Evolutionary conservation across 257 asterid species (phyloP), one percentile per base, ranked within the genome.

Genomic region (Capsicum baccatum): DNA sequence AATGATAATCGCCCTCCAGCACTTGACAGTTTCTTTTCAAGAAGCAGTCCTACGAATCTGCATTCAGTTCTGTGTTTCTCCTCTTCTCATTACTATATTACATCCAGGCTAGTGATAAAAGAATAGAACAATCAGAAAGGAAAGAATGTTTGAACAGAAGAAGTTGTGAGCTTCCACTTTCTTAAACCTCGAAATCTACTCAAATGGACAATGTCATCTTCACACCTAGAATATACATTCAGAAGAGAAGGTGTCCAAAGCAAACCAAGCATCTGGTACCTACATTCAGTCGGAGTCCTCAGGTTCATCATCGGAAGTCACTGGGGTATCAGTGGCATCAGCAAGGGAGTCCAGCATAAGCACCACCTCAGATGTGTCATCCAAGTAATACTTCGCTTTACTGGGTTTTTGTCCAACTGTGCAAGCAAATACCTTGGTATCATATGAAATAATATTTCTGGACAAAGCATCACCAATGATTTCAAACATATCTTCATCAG

Each of bases 391-490:
- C 89, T 93, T 94, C 12, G 97, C 97, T 90, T 94, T 93, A 83
- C 98, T 94, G 8, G 98, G 98, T 88, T 94, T 94, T 87, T 93
- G 98, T 33, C 97, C 98, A 16, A 93, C 97, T 14, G 98, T 94
- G 91, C 98, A 94, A 17, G 92, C 96, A 90, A 92, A 94, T 26
- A 94, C 98, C 85, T 90, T 91, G 52, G 96, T 85, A 39, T 91
- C 90, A 89, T 84, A 85, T 62, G 97, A 88, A 78, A 94, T 89
- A 81, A 92, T 70, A 52, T 82, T 85, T 78, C 91, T 90, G 26
- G 93, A 88, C 68, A 90, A 87, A 9, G 95, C 96, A 81, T 89
- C 83, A 71, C 94, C 89, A 54, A 93, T 92, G 76, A 90, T 90
- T 85, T 94, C 96, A 87, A 94, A 93, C 98, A 94, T 94, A 79